Evolutionary conservation across 768 basidiomycete species (phyloP), one percentile per base, ranked within the genome.

Genomic region (Lactifluus echinatus): DNA sequence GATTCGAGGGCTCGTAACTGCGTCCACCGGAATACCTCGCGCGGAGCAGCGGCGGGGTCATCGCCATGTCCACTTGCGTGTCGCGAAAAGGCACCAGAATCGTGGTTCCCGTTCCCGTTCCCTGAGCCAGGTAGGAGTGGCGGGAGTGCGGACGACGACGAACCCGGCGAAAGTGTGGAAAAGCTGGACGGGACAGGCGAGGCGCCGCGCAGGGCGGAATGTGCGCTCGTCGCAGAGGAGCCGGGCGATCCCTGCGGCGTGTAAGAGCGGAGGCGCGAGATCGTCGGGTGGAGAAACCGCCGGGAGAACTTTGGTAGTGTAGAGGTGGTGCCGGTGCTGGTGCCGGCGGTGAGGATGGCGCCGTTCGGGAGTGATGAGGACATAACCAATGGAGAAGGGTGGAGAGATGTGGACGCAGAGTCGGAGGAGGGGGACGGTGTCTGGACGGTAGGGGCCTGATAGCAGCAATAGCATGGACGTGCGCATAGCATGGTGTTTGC

Each of bases 21-120:
- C 1, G 86, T 81, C 90, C 91, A 94, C 56, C 77, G 78, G 69
- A 93, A 88, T 14, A 85, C 83, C 31, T 87, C 81, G 10, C 78
- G 76, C 37, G 71, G 72, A 29, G 69, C 61, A 7, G 19, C 62
- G 8, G 36, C 60, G 5, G 48, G 50, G 45, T 46, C 54, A 26
- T 66, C 57, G 23, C 61, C 54, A 24, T 66, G 57, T 23, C 61
- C 62, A 23, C 60, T 66, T 31, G 61, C 43, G 8, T 53, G 46
- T 55, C 50, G 62, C n/a, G 66, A 59, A 5, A 50, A 62, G 21
- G 31, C 31, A 31, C 4, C 31, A 31, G 10, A 31, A 31, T 31
- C 31, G 31, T 31, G 31, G 19, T 66, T 63, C 31, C 65, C 68
- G 31, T 63, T 47, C 46, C 51, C 47, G 19, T 34, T n/a, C 19